Conservation (phyloP, 2,329 filamentous ascomycete genomes). For the Paraconiothyrium sp. region DNA sequence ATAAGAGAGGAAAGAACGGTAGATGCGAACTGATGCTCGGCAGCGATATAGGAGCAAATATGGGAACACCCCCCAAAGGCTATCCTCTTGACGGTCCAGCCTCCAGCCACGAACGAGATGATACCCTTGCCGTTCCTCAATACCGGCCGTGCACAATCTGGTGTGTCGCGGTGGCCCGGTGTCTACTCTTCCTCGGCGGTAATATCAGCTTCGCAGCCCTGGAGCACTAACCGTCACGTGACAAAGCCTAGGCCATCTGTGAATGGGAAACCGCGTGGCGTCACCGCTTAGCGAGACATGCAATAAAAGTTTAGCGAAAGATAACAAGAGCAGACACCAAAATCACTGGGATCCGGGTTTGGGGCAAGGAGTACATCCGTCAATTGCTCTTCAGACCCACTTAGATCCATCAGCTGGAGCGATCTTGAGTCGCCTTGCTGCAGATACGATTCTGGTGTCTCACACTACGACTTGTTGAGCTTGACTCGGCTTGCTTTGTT, state of each 20-base stretch:
- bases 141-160: neutral
- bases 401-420: neutral
- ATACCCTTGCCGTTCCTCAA: neutral
- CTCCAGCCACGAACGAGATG: neutral
- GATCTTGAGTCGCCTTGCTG: neutral
- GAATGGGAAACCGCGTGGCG: conserved; percentile 1
- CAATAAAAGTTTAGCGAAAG: conserved; percentile 6
- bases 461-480: neutral
- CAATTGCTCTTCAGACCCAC: neutral
- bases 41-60: neutral
- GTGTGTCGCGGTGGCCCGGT: neutral
- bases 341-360: neutral
- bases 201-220: neutral
- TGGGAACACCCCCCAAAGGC: neutral
- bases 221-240: neutral
- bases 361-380: neutral
- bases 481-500: neutral
- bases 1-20: neutral
- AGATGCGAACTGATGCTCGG: neutral
- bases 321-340: conserved; percentile 1
- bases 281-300: conserved; percentile 4
- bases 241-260: neutral
- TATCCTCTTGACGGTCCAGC: neutral
- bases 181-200: neutral
- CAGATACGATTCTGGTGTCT: conserved; percentile 1